A percentile compares a stretch with the other conserved stretches of the same genome.
These are phyloP conservation scores for Pisolithus tinctorius DNA, from an alignment of 768 basidiomycete genomes.

Conservation along the genomic window DNA sequence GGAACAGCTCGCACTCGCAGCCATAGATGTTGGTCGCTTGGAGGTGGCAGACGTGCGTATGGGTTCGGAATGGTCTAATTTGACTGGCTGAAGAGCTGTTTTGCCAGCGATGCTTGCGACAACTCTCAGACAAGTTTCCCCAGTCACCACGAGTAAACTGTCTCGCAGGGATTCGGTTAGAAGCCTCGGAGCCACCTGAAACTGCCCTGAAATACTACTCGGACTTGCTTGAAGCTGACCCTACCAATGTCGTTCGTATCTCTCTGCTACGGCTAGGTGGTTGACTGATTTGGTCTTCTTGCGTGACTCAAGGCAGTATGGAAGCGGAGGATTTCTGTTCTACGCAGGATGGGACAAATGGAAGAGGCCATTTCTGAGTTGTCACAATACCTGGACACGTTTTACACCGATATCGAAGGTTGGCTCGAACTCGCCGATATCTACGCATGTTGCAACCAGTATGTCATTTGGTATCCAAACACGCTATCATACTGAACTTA, in stretches of 20 bases:
- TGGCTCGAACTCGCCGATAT: slow-evolving; percentile 85
- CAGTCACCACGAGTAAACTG: slow-evolving; percentile 74
- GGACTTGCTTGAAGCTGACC: slow-evolving; percentile 50
- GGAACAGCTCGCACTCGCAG: slow-evolving; percentile 74
- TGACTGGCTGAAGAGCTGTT: slow-evolving; percentile 6
- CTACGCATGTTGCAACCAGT: slow-evolving; percentile 73
- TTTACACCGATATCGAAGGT: slow-evolving; percentile 82
- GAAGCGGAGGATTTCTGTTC: slow-evolving; percentile 77
- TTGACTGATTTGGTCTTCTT: slow-evolving; percentile 15
- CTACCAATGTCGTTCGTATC: slow-evolving; percentile 61
- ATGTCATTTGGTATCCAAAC: slow-evolving; percentile 20
- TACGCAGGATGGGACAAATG: slow-evolving; percentile 52
- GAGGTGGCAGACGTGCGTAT: slow-evolving; percentile 68
- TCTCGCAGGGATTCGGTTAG: slow-evolving; percentile 73
- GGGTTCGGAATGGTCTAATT: not conserved
- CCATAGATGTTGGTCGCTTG: slow-evolving; percentile 66
- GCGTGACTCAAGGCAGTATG: slow-evolving; percentile 43
- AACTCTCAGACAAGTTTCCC: slow-evolving; percentile 62
- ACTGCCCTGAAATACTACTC: slow-evolving; percentile 60
- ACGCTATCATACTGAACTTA: not conserved
- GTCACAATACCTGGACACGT: slow-evolving; percentile 69
- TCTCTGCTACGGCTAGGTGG: not conserved
- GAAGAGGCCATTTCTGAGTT: slow-evolving; percentile 70
- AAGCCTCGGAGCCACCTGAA: slow-evolving; percentile 53
- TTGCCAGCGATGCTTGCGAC: slow-evolving; percentile 37